Evolutionary conservation across 352 stramenopile genomes (phyloP).

Genomic region (Pythium aphanidermatum): DNA sequence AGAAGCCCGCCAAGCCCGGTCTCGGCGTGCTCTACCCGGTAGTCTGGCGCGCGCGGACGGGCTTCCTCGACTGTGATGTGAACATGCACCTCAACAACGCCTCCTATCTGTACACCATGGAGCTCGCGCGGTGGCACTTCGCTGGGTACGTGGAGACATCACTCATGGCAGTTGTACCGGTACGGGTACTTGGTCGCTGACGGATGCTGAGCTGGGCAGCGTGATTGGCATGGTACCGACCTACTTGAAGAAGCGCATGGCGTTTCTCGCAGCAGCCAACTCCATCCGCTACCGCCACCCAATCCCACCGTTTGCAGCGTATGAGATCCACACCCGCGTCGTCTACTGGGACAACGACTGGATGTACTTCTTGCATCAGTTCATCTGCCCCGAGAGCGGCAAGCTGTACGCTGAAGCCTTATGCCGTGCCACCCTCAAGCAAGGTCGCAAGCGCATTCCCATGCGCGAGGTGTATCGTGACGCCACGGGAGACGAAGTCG

Average conservation of each 20-base stretch:
- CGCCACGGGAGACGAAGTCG: constrained; percentile 11
- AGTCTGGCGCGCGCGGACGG: constrained; percentile 52
- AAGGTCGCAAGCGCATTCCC: constrained; percentile 11
- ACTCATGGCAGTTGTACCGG: no score
- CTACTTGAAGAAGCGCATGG: constrained; percentile 46
- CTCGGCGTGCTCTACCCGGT: constrained; percentile 50
- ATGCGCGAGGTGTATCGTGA: constrained; percentile 17
- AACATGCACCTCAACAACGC: constrained; percentile 83
- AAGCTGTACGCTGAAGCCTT: constrained; percentile 23
- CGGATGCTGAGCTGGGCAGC: neutral
- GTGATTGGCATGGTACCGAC: constrained; percentile 37
- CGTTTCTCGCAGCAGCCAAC: constrained; percentile 51
- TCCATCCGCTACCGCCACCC: constrained; percentile 20
- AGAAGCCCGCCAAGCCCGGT: constrained; percentile 26
- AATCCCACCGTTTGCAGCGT: constrained; percentile 18
- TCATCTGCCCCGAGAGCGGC: constrained; percentile 20
- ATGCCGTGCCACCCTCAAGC: constrained; percentile 19
- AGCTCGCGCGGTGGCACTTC: constrained; percentile 79
- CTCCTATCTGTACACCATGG: constrained; percentile 70
- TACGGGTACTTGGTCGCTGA: no score
- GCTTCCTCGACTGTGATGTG: constrained; percentile 70
- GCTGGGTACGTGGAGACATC: constrained; percentile 11
- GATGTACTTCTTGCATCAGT: constrained; percentile 27
- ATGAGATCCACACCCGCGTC: constrained; percentile 24
- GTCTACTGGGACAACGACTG: constrained; percentile 24